These are phyloP conservation scores for Paraleonurus japonicus DNA, from an alignment of 257 asterid genomes.

Conservation along the genomic window DNA sequence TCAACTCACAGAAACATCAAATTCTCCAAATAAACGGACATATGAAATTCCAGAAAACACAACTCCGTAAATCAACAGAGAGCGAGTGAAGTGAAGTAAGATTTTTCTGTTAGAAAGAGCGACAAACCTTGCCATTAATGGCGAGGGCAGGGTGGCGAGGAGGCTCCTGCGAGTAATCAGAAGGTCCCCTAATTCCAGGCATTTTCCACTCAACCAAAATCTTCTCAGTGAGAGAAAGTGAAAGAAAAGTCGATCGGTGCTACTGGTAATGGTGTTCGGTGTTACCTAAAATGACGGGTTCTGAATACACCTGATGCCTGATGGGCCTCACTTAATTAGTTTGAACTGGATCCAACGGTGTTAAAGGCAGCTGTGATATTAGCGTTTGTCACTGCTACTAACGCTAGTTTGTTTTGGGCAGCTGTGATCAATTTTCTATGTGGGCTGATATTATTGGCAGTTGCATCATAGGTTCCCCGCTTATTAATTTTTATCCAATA, in stretches of 20 bases:
- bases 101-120: neutral
- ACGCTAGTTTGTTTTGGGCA: neutral
- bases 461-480: neutral
- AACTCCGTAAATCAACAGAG: neutral
- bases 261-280: neutral
- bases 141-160: slow-evolving; percentile 73
- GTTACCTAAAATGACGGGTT: neutral
- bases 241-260: neutral
- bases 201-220: slow-evolving; percentile 27
- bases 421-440: neutral
- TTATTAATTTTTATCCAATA: neutral
- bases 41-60: neutral
- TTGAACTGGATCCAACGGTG: neutral
- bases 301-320: neutral
- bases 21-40: neutral
- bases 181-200: slow-evolving; percentile 85
- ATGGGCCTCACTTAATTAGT: neutral
- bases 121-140: slow-evolving; percentile 69
- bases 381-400: slow-evolving; percentile 1
- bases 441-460: neutral
- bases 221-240: neutral
- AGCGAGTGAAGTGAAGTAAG: neutral
- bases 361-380: slow-evolving; percentile 16
- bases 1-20: neutral
- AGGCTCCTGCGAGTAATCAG: slow-evolving; percentile 82